These are phyloP conservation scores for Fagus sylvatica DNA, from an alignment of 306 rosid species.

Conservation along the genomic window DNA sequence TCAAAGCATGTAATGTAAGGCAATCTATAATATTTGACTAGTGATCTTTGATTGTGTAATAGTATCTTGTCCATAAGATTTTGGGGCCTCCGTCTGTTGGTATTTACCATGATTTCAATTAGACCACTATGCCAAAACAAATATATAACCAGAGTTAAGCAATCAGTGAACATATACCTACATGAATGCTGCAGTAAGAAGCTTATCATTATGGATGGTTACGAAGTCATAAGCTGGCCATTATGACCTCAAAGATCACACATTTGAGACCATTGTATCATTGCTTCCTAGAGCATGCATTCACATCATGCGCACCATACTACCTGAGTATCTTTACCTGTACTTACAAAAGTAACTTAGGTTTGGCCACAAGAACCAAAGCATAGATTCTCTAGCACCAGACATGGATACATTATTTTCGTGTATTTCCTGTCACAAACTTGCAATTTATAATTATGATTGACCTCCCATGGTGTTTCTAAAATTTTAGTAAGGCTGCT, in stretches of 20 bases:
- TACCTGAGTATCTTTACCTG: not conserved
- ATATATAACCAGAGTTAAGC: not conserved
- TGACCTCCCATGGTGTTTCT: not conserved
- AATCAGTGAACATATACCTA: not conserved
- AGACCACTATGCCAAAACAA: not conserved
- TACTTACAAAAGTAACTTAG: not conserved
- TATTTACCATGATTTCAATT: not conserved
- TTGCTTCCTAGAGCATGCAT: not conserved
- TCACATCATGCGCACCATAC: not conserved
- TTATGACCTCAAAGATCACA: not conserved
- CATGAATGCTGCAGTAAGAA: not conserved
- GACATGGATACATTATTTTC: not conserved
- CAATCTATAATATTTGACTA: not conserved
- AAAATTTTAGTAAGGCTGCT: slow-evolving; percentile 8
- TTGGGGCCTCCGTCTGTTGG: not conserved
- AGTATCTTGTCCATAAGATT: not conserved
- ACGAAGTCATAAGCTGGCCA: not conserved
- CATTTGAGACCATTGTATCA: not conserved
- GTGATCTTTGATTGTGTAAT: not conserved
- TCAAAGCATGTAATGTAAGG: not conserved
- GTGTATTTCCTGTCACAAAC: not conserved
- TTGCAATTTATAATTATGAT: not conserved
- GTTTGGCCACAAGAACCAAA: not conserved
- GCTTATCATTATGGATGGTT: not conserved
- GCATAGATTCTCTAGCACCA: not conserved